A percentile compares a stretch with the other conserved stretches of the same genome.
Conservation (phyloP, 1,139 yeast species). For the Kodamaea fungicola region DNA sequence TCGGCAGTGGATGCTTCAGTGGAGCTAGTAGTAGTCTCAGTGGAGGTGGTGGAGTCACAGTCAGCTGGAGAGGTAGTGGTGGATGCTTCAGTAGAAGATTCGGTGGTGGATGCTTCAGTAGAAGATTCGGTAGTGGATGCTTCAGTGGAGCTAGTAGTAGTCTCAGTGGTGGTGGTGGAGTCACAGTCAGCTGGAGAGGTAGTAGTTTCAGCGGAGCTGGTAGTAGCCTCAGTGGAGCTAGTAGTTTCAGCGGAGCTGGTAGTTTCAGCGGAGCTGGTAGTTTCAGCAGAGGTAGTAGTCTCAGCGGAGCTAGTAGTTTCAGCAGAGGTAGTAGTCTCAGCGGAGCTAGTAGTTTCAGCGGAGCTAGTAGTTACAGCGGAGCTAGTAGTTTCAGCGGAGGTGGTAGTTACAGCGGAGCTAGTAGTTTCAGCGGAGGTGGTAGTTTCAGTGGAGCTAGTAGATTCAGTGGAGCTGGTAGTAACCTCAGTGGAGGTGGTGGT, state of each 20-base stretch:
- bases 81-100: neutral
- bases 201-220: slow-evolving; percentile 9
- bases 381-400: slow-evolving; percentile 8
- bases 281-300: slow-evolving; percentile 13
- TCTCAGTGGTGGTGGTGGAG: slow-evolving; percentile 13
- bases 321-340: slow-evolving; percentile 3
- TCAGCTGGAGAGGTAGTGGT: slow-evolving; percentile 6
- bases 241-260: slow-evolving; percentile 1
- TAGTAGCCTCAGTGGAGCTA: neutral
- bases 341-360: slow-evolving; percentile 7
- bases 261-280: slow-evolving; percentile 14
- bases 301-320: slow-evolving; percentile 6
- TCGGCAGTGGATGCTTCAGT: slow-evolving; percentile 3
- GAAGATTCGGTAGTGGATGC: slow-evolving; percentile 6
- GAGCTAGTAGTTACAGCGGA: slow-evolving; percentile 12
- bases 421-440: neutral
- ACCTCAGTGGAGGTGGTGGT: slow-evolving; percentile 13
- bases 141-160: slow-evolving; percentile 8
- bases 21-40: too few relatives aligned
- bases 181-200: slow-evolving; percentile 8
- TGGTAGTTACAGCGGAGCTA: slow-evolving; percentile 10
- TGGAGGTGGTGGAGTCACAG: slow-evolving; percentile 2
- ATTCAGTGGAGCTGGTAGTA: slow-evolving; percentile 13
- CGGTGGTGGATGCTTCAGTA: slow-evolving; percentile 13
- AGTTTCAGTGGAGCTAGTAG: neutral